phyloP scores from a whole-genome alignment of 371 early-diverging fungal genomes.

The Syncephalastrum monosporum region DNA sequence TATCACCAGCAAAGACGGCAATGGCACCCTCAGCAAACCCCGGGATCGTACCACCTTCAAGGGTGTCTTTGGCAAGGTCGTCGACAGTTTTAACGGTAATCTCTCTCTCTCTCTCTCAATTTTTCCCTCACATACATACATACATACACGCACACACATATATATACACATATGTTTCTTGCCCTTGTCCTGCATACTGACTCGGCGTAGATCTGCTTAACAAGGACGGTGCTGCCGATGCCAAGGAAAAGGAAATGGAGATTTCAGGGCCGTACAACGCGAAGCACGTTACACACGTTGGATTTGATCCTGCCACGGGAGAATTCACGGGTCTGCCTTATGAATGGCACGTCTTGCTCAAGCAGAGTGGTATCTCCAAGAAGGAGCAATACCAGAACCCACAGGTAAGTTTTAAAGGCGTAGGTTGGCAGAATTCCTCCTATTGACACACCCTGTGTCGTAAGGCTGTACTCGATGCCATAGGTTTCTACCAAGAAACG shows the following conservation, averaged over 20 bases:
- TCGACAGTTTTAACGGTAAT: conserved; percentile 58
- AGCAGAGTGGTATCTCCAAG: conserved; percentile 92
- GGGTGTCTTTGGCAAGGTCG: conserved; percentile 68
- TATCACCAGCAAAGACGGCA: conserved; percentile 6
- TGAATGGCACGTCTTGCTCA: conserved; percentile 91
- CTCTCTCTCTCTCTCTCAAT: too few species aligned
- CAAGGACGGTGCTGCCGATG: conserved; percentile 42
- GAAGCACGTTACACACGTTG: conserved; percentile 94
- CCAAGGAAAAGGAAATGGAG: conserved; percentile 71
- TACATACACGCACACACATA: too few species aligned
- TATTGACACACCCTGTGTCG: background rate
- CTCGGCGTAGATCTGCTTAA: conserved; percentile 55
- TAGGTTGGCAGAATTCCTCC: background rate
- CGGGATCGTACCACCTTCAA: conserved; percentile 57
- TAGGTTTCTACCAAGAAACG: conserved; percentile 88
- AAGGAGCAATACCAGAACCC: conserved; percentile 95
- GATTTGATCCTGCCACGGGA: conserved; percentile 88
- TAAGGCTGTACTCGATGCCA: conserved; percentile 90
- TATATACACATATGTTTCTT: too few species aligned
- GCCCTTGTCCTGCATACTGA: background rate
- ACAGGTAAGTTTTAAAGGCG: conserved; percentile 51
- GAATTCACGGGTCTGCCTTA: conserved; percentile 93
- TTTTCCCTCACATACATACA: too few species aligned
- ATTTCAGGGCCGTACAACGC: conserved; percentile 97
- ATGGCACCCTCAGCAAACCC: conserved; percentile 34